Base-by-base conservation (phyloP, 352 stramenopile genomes). In the Thalassiosira sp. region DNA sequence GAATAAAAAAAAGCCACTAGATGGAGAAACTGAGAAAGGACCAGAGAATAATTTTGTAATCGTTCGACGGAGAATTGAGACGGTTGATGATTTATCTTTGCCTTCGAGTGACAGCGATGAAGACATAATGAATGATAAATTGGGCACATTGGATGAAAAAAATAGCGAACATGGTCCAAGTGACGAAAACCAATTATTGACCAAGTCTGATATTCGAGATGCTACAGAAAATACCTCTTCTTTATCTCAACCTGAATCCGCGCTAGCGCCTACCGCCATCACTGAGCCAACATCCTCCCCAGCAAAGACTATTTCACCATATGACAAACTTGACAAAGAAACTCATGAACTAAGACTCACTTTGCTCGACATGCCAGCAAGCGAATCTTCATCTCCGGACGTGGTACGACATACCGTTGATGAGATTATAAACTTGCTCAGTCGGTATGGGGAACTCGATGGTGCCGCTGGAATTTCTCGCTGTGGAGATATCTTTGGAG, bases 401-500 rank as follows among this genome's bases (percentile, higher is more conserved):
- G 58, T 73, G n/a, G 51, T 75, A 5, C 20, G 51, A 13, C 63
- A 81, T 20, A 49, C 53, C 25, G 66, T 64, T 7, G 54, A 70
- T 33, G 53, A 62, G 28, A 31, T 81, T n/a, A 37, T 46, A n/a
- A 28, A 27, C 35, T 52, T 81, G 27, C 72, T 81, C 28, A 54
- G 24, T 22, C 43, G 58, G 46, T 81, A 75, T 31, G 65, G 72
- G n/a, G 64, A 81, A 16, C 15, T 81, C 51, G 51, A 72, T 46
- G 72, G 72, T 28, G 51, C 72, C 28, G 16, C 56, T 27, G 72
- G 72, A 25, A 75, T 81, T 27, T 25, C 11, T 53, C 63, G 60
- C 1, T 81, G 72, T 28, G 72, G 72, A 66, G 51, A 81, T 60
- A 33, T 75, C 10, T 51, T 81, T 22, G 45, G 33, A 16, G 63